Evolutionary conservation across 2,329 filamentous ascomycete species (phyloP).

Genomic region (Apiospora rasikravindrae): DNA sequence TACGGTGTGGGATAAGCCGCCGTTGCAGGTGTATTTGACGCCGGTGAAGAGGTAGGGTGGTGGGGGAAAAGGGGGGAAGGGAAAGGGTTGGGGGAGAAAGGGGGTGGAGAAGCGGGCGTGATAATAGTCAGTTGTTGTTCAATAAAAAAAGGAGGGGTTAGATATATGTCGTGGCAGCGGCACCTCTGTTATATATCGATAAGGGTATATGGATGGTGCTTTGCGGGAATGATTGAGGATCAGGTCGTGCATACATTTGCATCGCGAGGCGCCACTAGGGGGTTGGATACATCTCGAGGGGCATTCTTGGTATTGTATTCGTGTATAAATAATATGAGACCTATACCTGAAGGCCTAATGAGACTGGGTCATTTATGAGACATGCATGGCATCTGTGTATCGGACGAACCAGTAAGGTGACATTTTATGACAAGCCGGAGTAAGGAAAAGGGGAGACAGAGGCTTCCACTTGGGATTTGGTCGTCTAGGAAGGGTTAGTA

Average conservation of each 20-base stretch:
- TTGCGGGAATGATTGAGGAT: neutral
- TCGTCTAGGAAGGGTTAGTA: neutral
- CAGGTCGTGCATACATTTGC: neutral
- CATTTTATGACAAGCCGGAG: too few relatives aligned
- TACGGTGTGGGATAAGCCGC: constrained; percentile 37
- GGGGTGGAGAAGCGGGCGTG: too few relatives aligned
- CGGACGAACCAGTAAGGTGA: too few relatives aligned
- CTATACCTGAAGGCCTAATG: too few relatives aligned
- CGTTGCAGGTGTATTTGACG: constrained; percentile 36
- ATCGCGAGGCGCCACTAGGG: neutral
- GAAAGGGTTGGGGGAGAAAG: too few relatives aligned
- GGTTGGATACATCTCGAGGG: neutral
- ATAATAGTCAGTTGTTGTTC: neutral
- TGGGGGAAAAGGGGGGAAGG: neutral
- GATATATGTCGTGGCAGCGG: neutral
- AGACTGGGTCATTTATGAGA: too few relatives aligned
- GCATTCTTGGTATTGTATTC: neutral
- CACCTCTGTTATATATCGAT: neutral
- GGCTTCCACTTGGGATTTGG: neutral
- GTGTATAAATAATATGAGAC: too few relatives aligned
- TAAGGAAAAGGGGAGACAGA: neutral
- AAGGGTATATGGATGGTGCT: neutral
- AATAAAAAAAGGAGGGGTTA: neutral
- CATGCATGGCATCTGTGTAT: too few relatives aligned
- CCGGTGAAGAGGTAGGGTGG: constrained; percentile 20